These are phyloP conservation scores for Acanthamoeba lenticulata DNA, from an alignment of 208 protist genomes.

Conservation along the genomic window DNA sequence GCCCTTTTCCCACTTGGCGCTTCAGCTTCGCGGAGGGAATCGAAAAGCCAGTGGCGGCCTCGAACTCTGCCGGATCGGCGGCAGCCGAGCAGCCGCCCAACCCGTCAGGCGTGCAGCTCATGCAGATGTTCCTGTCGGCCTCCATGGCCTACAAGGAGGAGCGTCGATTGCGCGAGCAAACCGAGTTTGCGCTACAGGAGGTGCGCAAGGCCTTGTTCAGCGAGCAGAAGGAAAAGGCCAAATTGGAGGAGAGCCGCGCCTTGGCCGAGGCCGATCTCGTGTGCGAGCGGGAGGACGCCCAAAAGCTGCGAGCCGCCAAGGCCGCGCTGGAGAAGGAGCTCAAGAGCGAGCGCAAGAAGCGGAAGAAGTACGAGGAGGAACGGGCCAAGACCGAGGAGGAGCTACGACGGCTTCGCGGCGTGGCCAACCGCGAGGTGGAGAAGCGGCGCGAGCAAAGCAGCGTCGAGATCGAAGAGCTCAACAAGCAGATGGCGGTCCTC, in stretches of 20 bases:
- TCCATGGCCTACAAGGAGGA: constrained; percentile 40
- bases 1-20: too few species aligned
- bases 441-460: constrained; percentile 4
- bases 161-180: background rate
- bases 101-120: background rate
- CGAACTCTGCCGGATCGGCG: background rate
- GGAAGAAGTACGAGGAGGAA: constrained; percentile 37
- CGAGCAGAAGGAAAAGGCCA: background rate
- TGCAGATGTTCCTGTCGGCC: constrained; percentile 35
- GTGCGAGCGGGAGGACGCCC: background rate
- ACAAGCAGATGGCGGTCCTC: background rate
- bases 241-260: background rate
- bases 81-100: background rate
- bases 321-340: background rate
- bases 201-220: background rate
- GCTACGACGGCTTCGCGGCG: background rate
- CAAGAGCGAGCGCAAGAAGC: constrained; percentile 6
- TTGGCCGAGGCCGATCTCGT: background rate
- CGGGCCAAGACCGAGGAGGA: background rate
- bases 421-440: background rate
- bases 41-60: background rate
- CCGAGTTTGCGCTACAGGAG: background rate
- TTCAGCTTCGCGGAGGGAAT: background rate
- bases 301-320: background rate
- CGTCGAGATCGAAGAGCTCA: constrained; percentile 41